Base-by-base conservation (phyloP, 2,329 filamentous ascomycete genomes). In the Colletotrichum cordylinicola region DNA sequence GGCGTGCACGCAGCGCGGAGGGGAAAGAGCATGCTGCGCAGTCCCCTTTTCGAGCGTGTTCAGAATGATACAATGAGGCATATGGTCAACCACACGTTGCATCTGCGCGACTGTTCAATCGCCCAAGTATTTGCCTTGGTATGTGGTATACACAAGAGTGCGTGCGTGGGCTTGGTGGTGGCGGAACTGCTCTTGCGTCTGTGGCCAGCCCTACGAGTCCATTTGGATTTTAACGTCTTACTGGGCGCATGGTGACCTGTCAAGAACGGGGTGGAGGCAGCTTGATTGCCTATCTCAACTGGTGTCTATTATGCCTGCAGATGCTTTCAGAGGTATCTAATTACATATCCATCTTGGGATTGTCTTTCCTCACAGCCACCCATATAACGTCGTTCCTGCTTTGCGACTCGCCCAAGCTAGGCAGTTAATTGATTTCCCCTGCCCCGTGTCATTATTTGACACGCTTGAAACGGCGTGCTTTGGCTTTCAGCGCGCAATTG, bases 41-140 rank as follows among this genome's bases (percentile, higher is more conserved):
- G 43, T 12, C 43, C 43, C 43, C 13, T n/a, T 48, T 10, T 48
- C 10, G 43, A 21, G 43, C n/a, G 43, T n/a, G 6, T 37, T 24
- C 13, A 9, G 39, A 62, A 37, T 16, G 15, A 66, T 13, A 55
- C 33, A 24, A 33, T 16, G 18, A 48, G 16, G 43, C 56, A 37
- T 48, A 66, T 72, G 33, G 33, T 66, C 33, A 39, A 72, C 37
- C 71, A 73, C 56, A 73, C 71, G 66, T 73, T 69, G 66, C 71
- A 73, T 64, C 24, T 33, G 62, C 31, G 48, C 16, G n/a, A 10
- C 21, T 60, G 29, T 35, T 48, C 43, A n/a, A 33, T 33, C 18
- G n/a, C 18, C 56, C 18, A 61, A n/a, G 58, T 8, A 21, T 61
- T 29, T 31, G 31, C 18, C 16, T n/a, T 7, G n/a, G 18, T 35